Percentiles rank a stretch among this genome's conserved stretches.
Evolutionary conservation across 495 filamentous ascomycete genomes (phyloP).

Genomic region (Thozetella sp.): DNA sequence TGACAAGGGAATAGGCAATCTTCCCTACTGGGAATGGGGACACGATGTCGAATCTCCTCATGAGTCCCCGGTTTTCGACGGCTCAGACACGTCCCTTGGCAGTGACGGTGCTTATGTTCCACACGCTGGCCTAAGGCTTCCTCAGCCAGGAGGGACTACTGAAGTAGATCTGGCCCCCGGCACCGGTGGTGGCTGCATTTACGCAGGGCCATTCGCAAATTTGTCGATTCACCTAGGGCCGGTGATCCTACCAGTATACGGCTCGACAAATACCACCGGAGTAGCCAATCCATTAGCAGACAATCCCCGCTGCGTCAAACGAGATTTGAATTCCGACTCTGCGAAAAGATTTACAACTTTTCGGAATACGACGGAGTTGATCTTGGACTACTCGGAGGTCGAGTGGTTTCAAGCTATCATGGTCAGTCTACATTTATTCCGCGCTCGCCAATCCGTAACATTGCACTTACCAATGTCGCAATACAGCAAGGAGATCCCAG

Average conservation of each 20-base stretch:
- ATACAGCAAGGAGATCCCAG: constrained; percentile 45
- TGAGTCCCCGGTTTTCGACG: constrained; percentile 63
- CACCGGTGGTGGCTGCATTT: constrained; percentile 67
- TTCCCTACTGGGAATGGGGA: constrained; percentile 66
- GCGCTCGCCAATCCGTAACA: not conserved
- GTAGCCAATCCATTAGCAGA: constrained; percentile 20
- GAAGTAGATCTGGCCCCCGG: constrained; percentile 38
- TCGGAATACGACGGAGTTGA: constrained; percentile 43
- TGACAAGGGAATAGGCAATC: constrained; percentile 7
- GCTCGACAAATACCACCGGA: constrained; percentile 19
- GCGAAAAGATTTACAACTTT: constrained; percentile 47
- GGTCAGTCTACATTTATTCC: constrained; percentile 11
- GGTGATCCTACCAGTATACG: constrained; percentile 29
- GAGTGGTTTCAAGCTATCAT: constrained; percentile 52
- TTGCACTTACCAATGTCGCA: not conserved
- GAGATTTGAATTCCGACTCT: constrained; percentile 59
- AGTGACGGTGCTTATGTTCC: constrained; percentile 57
- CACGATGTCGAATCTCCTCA: constrained; percentile 48
- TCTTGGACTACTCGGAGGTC: constrained; percentile 44
- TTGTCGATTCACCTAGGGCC: constrained; percentile 56
- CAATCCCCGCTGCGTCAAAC: constrained; percentile 67
- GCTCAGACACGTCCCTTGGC: constrained; percentile 59
- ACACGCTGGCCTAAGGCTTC: constrained; percentile 13
- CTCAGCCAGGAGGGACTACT: constrained; percentile 1
- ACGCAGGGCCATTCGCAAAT: constrained; percentile 57